Base-by-base conservation (phyloP, 192 early-diverging fungal species). In the Chytriomyces confervae region DNA sequence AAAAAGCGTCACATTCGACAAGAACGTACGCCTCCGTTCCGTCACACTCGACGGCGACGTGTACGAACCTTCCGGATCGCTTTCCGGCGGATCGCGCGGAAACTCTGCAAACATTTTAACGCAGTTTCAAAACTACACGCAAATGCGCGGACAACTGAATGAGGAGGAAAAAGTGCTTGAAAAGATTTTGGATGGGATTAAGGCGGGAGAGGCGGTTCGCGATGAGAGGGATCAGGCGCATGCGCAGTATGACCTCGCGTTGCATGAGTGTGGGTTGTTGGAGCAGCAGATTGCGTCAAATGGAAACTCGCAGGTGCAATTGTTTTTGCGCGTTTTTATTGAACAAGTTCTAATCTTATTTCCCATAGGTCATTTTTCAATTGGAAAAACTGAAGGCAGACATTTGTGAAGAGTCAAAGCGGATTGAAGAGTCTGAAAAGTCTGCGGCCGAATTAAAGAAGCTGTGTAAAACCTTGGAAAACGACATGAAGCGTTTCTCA, bases 31-130 rank as follows among this genome's bases (percentile, higher is more conserved):
- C 16, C 81, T 91, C 60, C 93, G 94, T 69, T 96, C 94, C n/a
- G 94, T 99, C n/a, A 98, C 98, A 5, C 80, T 93, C 0, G 96
- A 98, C 46, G 98, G 98, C 51, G 98, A 99, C 82, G 88, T 95
- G 4, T 99, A 99, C 81, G 96, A 98, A 77, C 97, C 98, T 9
- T 89, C 91, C 16, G 98, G 98, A 44, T 93, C 93, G 5, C 88
- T 99, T 72, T 92, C 95, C 13, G 98, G 98, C 69, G 98, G 98
- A 3, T 93, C 96, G 6, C 91, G 89, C 75, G 88, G 95, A 4
- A 84, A 82, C 9, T 91, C 91, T 6, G 82, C 87, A 0, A 95
- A 94, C 5, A 84, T 94, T 36, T 87, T 99, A 0, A 77, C 89
- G 5, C 90, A 93, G 50, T 61, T 99, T 36, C 92, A 96, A 76